These are phyloP conservation scores for Anthracocystis panici-leucophaei DNA, from an alignment of 1,284 basidiomycete species.

Conservation along the genomic window DNA sequence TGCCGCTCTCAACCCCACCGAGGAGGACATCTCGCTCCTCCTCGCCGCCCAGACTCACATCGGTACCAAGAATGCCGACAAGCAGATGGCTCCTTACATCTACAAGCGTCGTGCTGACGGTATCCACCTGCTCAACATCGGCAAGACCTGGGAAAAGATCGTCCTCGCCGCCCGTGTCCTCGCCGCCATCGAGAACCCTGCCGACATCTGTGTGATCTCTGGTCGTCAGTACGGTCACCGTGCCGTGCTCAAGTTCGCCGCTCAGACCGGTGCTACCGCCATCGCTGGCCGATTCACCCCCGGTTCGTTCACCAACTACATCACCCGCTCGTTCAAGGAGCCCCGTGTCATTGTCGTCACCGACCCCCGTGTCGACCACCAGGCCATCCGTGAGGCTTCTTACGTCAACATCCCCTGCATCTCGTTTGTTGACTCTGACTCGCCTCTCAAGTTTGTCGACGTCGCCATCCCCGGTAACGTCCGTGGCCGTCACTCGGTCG, in stretches of 20 bases:
- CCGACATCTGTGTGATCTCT: slow-evolving; percentile 97
- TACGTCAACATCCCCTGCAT: slow-evolving; percentile 99
- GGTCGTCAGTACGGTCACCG: slow-evolving; percentile 98
- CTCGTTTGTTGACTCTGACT: slow-evolving; percentile 97
- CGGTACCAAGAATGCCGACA: slow-evolving; percentile 90
- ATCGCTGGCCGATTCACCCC: slow-evolving; percentile 99
- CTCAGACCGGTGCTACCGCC: slow-evolving; percentile 96
- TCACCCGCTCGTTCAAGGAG: slow-evolving; percentile 99
- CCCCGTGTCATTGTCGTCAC: slow-evolving; percentile 97
- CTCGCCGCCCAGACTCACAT: slow-evolving; percentile 96
- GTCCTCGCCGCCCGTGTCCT: slow-evolving; percentile 69
- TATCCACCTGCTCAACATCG: slow-evolving; percentile 97
- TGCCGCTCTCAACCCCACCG: slow-evolving; percentile 89
- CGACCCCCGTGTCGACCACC: slow-evolving; percentile 98
- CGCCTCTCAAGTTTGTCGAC: slow-evolving; percentile 95
- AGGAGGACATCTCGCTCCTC: slow-evolving; percentile 96
- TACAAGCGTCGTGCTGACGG: slow-evolving; percentile 96
- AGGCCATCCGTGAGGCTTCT: slow-evolving; percentile 98
- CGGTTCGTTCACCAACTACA: slow-evolving; percentile 97
- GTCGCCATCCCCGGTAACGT: slow-evolving; percentile 99
- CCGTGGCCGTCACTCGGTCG: slow-evolving; percentile 96
- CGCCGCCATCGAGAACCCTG: slow-evolving; percentile 87
- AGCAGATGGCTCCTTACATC: slow-evolving; percentile 97
- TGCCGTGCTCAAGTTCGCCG: slow-evolving; percentile 97
- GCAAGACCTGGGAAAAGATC: slow-evolving; percentile 99